These are phyloP conservation scores for Jaminaea rosea DNA, from an alignment of 1,284 basidiomycete genomes.

Conservation along the genomic window DNA sequence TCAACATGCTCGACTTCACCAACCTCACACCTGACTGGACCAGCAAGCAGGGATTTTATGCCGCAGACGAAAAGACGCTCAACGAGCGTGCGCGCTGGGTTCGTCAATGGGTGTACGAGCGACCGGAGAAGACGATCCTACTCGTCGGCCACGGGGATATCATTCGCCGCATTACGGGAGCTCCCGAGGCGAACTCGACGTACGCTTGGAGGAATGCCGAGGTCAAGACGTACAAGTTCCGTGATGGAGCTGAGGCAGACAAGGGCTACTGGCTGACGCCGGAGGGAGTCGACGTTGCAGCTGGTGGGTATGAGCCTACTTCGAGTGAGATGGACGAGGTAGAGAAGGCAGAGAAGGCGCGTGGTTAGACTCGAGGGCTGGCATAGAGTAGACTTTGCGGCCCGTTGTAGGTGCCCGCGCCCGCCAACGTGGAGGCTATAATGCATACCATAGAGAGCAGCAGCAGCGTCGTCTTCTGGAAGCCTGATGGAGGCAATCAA, in stretches of 20 bases:
- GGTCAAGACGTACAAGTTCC: slow-evolving; percentile 38
- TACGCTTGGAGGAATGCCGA: slow-evolving; percentile 43
- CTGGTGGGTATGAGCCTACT: slow-evolving; percentile 31
- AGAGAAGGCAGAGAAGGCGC: no score
- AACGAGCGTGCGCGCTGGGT: slow-evolving; percentile 41
- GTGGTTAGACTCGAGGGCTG: no score
- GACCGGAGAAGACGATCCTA: slow-evolving; percentile 41
- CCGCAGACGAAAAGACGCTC: slow-evolving; percentile 32
- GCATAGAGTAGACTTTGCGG: no score
- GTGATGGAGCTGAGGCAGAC: no score
- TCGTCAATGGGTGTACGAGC: slow-evolving; percentile 37
- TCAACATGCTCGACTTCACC: slow-evolving; percentile 36
- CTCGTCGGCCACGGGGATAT: slow-evolving; percentile 46
- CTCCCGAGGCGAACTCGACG: slow-evolving; percentile 8
- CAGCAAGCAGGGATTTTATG: slow-evolving; percentile 42
- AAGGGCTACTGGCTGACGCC: slow-evolving; percentile 18
- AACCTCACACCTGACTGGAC: slow-evolving; percentile 43
- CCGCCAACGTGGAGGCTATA: no score
- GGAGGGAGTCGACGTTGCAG: slow-evolving; percentile 25
- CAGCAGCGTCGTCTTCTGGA: no score
- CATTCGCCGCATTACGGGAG: slow-evolving; percentile 34
- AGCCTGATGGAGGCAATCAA: no score
- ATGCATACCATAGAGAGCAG: no score
- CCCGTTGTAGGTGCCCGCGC: no score
- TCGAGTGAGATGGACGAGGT: slow-evolving; percentile 28